Conservation (phyloP, 1,284 basidiomycete species). For the Heterobasidion parviporum region DNA sequence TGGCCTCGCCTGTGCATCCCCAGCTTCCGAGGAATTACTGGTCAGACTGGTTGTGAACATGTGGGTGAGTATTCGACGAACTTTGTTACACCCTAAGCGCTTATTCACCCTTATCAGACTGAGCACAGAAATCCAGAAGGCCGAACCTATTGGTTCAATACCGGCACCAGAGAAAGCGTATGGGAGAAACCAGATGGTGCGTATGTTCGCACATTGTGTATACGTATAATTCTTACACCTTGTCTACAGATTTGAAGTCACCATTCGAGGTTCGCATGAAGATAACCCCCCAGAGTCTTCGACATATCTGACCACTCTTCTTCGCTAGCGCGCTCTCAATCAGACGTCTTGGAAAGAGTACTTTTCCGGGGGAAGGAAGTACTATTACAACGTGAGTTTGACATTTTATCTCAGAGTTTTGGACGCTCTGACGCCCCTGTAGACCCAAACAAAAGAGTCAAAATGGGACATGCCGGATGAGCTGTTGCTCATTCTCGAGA, state of each 20-base stretch:
- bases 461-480: constrained; percentile 96
- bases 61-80: constrained; percentile 3
- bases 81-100: neutral
- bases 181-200: constrained; percentile 85
- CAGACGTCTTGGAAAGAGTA: constrained; percentile 93
- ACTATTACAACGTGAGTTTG: constrained; percentile 75
- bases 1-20: neutral
- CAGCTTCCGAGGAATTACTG: neutral
- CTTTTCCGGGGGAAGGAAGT: constrained; percentile 81
- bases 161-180: constrained; percentile 67
- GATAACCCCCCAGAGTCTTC: neutral
- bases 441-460: constrained; percentile 82
- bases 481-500: constrained; percentile 70
- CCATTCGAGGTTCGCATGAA: constrained; percentile 70
- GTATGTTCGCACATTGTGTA: constrained; percentile 13
- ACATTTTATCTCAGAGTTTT: neutral
- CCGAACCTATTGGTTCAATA: constrained; percentile 83
- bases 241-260: constrained; percentile 57
- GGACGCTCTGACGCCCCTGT: neutral
- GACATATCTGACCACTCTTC: neutral
- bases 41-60: constrained; percentile 1
- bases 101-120: constrained; percentile 34
- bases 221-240: constrained; percentile 5
- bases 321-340: constrained; percentile 64
- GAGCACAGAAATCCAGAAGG: constrained; percentile 80